Percentiles rank a stretch among this genome's conserved stretches.
phyloP scores from a whole-genome alignment of 2,329 filamentous ascomycete species.

The Cytospora paraplurivora region DNA sequence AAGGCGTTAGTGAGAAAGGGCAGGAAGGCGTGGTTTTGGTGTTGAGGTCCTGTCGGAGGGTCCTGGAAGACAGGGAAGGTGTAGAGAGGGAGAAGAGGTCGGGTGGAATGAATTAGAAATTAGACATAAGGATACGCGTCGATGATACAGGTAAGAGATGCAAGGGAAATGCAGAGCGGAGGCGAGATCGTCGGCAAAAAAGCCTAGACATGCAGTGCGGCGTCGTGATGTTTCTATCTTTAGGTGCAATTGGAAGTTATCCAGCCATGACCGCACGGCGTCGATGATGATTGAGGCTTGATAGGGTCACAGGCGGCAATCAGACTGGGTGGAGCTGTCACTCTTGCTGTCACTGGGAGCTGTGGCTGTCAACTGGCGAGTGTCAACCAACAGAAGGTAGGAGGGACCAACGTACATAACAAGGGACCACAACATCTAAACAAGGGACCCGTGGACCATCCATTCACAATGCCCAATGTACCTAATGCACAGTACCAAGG shows the following conservation, averaged over 20 bases:
- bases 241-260: slow-evolving; percentile 10
- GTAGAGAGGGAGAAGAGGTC: not conserved
- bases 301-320: slow-evolving; percentile 17
- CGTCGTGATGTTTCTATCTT: slow-evolving; percentile 23
- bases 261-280: slow-evolving; percentile 5
- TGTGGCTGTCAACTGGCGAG: not conserved
- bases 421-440: not conserved
- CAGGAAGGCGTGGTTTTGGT: slow-evolving; percentile 1
- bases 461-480: too few species aligned
- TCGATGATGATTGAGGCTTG: slow-evolving; percentile 4
- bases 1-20: not conserved
- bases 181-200: slow-evolving; percentile 11
- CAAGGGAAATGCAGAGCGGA: slow-evolving; percentile 17
- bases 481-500: too few species aligned
- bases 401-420: not conserved
- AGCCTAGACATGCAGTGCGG: slow-evolving; percentile 12
- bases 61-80: slow-evolving; percentile 2
- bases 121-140: slow-evolving; percentile 10
- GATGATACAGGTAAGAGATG: slow-evolving; percentile 13
- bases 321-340: not conserved
- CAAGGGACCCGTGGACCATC: too few species aligned
- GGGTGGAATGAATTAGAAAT: slow-evolving; percentile 14
- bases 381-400: not conserved
- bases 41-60: not conserved
- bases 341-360: not conserved